Percentiles rank a stretch among this genome's conserved stretches.
These are phyloP conservation scores for Mucor piriformis DNA, from an alignment of 371 early-diverging fungal genomes.

Conservation along the genomic window DNA sequence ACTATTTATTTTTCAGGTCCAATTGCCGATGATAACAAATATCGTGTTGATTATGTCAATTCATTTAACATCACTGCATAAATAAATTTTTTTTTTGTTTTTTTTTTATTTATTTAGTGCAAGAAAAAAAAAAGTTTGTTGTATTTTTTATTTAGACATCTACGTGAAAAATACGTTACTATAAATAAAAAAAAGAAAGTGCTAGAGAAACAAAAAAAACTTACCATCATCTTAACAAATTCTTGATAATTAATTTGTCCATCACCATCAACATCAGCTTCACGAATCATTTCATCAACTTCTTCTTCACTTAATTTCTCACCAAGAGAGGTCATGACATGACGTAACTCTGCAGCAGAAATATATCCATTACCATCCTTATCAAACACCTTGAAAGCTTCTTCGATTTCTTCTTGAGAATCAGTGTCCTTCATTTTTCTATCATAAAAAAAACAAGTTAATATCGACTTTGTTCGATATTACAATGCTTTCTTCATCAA, in stretches of 20 bases:
- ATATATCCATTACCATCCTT: conserved; percentile 60
- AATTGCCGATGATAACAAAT: conserved; percentile 40
- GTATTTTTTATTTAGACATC: conserved; percentile 25
- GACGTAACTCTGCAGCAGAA: conserved; percentile 56
- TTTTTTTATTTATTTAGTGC: neutral
- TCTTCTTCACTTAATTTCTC: conserved; percentile 84
- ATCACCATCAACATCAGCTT: conserved; percentile 86
- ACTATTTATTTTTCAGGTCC: conserved; percentile 33
- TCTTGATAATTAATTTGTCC: conserved; percentile 92
- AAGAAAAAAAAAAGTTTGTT: neutral
- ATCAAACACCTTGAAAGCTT: conserved; percentile 64
- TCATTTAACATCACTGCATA: conserved; percentile 28
- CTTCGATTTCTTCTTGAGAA: conserved; percentile 57
- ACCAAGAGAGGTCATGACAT: conserved; percentile 60
- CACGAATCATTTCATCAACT: conserved; percentile 85
- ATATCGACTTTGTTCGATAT: neutral
- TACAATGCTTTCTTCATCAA: neutral
- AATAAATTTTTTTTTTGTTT: conserved; percentile 3
- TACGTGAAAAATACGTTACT: neutral
- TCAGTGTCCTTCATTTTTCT: conserved; percentile 57
- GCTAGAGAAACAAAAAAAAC: neutral
- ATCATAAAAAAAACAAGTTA: conserved; percentile 1
- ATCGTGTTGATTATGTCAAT: conserved; percentile 40
- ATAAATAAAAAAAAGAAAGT: neutral
- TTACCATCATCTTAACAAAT: conserved; percentile 91